A percentile compares a stretch with the other conserved stretches of the same genome.
phyloP scores from a whole-genome alignment of 768 basidiomycete genomes.

The Lenzites betulinus region DNA sequence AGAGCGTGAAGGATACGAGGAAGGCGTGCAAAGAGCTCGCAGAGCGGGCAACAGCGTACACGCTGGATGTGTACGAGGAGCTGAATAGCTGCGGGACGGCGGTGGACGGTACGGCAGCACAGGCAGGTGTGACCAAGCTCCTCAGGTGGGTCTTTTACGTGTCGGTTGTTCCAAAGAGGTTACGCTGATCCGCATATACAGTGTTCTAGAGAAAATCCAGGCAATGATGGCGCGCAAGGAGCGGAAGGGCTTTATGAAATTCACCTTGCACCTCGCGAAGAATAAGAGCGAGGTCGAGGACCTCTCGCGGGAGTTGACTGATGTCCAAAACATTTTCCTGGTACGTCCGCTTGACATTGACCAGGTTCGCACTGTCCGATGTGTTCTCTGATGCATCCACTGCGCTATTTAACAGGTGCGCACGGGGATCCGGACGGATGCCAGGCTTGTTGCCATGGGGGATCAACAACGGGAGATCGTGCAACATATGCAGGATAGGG shows the following conservation, averaged over 20 bases:
- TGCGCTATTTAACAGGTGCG: too few relatives aligned
- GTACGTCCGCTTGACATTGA: too few relatives aligned
- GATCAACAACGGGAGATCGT: too few relatives aligned
- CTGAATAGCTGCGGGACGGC: background rate
- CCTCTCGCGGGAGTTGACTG: background rate
- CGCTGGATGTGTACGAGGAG: background rate
- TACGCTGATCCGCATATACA: background rate
- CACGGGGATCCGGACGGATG: too few relatives aligned
- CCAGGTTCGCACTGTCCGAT: too few relatives aligned
- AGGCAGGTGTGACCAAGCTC: background rate
- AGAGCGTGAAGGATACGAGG: conserved; percentile 4
- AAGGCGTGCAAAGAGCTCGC: background rate
- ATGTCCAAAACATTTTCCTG: background rate
- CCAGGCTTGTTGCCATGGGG: too few relatives aligned
- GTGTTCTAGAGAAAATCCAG: background rate
- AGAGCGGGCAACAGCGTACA: background rate
- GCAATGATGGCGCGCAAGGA: too few relatives aligned
- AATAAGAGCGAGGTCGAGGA: background rate
- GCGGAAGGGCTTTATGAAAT: too few relatives aligned
- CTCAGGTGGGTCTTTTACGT: background rate
- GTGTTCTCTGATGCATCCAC: too few relatives aligned
- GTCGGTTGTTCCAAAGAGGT: background rate
- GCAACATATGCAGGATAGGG: too few relatives aligned
- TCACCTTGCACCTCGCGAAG: background rate
- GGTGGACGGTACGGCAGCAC: background rate